phyloP scores from a whole-genome alignment of 2,329 filamentous ascomycete species.

The Fusarium udum region DNA sequence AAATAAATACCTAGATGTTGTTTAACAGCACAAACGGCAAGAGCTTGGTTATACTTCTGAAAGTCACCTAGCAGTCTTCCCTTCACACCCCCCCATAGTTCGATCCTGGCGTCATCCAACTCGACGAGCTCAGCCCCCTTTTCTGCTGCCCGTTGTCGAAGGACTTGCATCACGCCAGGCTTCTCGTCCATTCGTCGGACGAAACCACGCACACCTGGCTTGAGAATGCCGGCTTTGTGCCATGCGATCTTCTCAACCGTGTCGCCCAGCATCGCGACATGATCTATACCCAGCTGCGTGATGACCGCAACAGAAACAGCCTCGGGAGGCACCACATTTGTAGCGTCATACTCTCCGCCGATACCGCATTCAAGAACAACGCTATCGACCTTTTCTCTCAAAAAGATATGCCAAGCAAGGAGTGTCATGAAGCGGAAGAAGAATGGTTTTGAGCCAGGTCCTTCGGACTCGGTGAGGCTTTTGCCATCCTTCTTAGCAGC shows the following conservation, averaged over 20 bases:
- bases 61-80: constrained; percentile 60
- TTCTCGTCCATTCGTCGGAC: constrained; percentile 45
- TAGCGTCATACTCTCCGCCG: constrained; percentile 91
- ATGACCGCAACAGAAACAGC: constrained; percentile 77
- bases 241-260: constrained; percentile 85
- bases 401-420: constrained; percentile 85
- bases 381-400: constrained; percentile 77
- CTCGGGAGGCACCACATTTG: constrained; percentile 76
- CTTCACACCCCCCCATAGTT: constrained; percentile 54
- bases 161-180: constrained; percentile 58
- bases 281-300: constrained; percentile 85
- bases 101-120: constrained; percentile 51
- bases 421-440: constrained; percentile 94
- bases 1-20: constrained; percentile 60
- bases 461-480: constrained; percentile 56
- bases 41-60: constrained; percentile 67
- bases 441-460: constrained; percentile 77
- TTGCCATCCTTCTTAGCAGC: constrained; percentile 49
- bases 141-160: constrained; percentile 67
- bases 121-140: constrained; percentile 60
- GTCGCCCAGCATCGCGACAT: constrained; percentile 80
- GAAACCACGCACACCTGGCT: constrained; percentile 60
- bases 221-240: constrained; percentile 93
- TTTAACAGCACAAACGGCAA: constrained; percentile 65
- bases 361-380: constrained; percentile 94